phyloP scores from a whole-genome alignment of 352 stramenopile genomes.

The Pythium rishiriense region DNA sequence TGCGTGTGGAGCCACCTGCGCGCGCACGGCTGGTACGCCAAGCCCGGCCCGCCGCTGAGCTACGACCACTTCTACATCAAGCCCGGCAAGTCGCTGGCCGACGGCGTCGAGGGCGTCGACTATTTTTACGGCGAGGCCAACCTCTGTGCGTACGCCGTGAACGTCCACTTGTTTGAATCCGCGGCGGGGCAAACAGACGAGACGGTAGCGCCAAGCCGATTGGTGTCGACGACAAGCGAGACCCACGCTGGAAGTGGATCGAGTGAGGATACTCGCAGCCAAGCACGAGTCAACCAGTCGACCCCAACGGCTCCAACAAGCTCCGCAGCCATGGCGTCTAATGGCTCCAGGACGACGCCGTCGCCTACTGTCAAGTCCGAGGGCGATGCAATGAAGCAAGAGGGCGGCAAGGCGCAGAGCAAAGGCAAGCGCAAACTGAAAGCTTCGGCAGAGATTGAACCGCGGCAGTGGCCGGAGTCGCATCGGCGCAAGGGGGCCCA shows the following conservation, averaged over 20 bases:
- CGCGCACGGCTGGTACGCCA: conserved; percentile 9
- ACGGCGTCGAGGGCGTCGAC: conserved; percentile 20
- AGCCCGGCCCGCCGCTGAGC: conserved; percentile 2
- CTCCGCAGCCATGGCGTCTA: background rate
- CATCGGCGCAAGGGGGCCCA: conserved; percentile 8
- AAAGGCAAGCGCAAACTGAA: background rate
- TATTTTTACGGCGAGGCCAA: conserved; percentile 24
- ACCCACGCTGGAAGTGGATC: background rate
- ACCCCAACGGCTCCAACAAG: background rate
- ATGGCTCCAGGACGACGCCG: background rate
- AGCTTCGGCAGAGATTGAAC: background rate
- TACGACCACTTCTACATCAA: conserved; percentile 29
- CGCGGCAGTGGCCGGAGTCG: background rate
- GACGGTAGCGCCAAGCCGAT: too few relatives aligned
- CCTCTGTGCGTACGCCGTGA: conserved; percentile 2
- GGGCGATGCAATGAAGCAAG: background rate
- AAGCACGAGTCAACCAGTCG: background rate
- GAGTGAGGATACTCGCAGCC: too few relatives aligned
- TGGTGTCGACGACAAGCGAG: too few relatives aligned
- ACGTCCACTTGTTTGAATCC: conserved; percentile 2
- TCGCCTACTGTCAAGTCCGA: background rate
- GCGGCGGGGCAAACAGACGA: too few relatives aligned
- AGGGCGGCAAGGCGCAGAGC: background rate
- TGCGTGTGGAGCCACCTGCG: conserved; percentile 11
- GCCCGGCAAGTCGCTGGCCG: conserved; percentile 11